Conservation (phyloP, 2,329 filamentous ascomycete species). For the Xylaria sp. region DNA sequence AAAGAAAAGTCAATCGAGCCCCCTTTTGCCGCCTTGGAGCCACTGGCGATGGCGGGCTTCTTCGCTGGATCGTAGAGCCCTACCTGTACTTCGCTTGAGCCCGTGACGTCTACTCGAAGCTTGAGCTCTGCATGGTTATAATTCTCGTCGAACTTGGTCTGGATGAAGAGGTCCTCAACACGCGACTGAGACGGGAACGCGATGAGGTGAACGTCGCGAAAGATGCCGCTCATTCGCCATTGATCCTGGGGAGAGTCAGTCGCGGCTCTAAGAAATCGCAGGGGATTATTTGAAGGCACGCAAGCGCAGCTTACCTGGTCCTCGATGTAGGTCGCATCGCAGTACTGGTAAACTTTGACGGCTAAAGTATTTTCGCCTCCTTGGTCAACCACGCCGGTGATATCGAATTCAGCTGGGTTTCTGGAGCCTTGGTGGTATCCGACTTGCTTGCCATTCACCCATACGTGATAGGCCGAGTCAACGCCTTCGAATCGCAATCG, state of each 20-base stretch:
- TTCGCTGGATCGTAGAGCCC: constrained; percentile 53
- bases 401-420: constrained; percentile 72
- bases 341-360: constrained; percentile 71
- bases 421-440: constrained; percentile 72
- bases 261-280: not conserved
- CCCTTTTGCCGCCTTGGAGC: constrained; percentile 55
- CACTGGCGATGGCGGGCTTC: constrained; percentile 65
- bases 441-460: constrained; percentile 67
- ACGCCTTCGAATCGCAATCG: constrained; percentile 71
- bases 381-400: constrained; percentile 58
- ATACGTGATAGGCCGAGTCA: constrained; percentile 71
- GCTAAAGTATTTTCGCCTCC: constrained; percentile 60
- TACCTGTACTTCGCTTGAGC: constrained; percentile 31
- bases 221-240: constrained; percentile 66
- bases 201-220: constrained; percentile 68
- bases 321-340: constrained; percentile 70
- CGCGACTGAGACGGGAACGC: constrained; percentile 63
- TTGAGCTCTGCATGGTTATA: constrained; percentile 63
- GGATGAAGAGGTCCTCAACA: constrained; percentile 67
- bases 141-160: constrained; percentile 62
- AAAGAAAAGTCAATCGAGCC: constrained; percentile 42
- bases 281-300: not conserved
- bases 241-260: constrained; percentile 57
- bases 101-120: constrained; percentile 53
- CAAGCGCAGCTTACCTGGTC: constrained; percentile 54